Percentiles rank a stretch among this genome's conserved stretches.
phyloP scores from a whole-genome alignment of 106 monocot genomes.

The Phalaenopsis aphrodite region DNA sequence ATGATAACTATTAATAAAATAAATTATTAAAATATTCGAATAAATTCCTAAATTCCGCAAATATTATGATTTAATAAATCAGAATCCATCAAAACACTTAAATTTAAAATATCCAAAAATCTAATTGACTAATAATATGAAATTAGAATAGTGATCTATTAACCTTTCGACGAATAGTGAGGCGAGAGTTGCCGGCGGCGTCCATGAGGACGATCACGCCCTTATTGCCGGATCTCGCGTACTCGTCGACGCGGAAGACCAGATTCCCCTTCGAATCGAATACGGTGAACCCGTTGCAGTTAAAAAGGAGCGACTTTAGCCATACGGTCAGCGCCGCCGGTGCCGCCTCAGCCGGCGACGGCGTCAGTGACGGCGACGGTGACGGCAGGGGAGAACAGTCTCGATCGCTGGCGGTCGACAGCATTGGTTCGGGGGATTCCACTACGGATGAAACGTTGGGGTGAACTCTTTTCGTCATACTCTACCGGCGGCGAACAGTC shows the following conservation, averaged over 20 bases:
- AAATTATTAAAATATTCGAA: no score
- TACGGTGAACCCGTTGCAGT: constrained; percentile 21
- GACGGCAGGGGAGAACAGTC: not conserved
- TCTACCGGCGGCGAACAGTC: not conserved
- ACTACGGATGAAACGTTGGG: not conserved
- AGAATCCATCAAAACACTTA: no score
- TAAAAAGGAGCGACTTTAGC: constrained; percentile 22
- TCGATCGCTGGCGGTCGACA: not conserved
- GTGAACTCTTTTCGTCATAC: constrained; percentile 3
- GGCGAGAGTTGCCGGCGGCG: constrained; percentile 4
- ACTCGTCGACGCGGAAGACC: constrained; percentile 17
- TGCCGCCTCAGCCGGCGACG: not conserved
- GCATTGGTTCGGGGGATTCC: not conserved
- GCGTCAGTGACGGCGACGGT: no score
- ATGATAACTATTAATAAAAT: no score
- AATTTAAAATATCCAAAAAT: no score
- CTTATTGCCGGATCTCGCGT: constrained; percentile 4
- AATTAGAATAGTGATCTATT: not conserved
- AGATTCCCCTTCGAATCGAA: constrained; percentile 17
- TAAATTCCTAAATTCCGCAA: no score
- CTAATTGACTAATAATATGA: no score
- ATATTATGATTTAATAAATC: no score
- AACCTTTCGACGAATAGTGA: constrained; percentile 18
- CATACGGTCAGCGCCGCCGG: constrained; percentile 12
- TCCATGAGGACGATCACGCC: constrained; percentile 22